Evolutionary conservation across 441 rosid genomes (phyloP), one percentile per base, ranked within the genome.

Genomic region (Jatropha podagrica): DNA sequence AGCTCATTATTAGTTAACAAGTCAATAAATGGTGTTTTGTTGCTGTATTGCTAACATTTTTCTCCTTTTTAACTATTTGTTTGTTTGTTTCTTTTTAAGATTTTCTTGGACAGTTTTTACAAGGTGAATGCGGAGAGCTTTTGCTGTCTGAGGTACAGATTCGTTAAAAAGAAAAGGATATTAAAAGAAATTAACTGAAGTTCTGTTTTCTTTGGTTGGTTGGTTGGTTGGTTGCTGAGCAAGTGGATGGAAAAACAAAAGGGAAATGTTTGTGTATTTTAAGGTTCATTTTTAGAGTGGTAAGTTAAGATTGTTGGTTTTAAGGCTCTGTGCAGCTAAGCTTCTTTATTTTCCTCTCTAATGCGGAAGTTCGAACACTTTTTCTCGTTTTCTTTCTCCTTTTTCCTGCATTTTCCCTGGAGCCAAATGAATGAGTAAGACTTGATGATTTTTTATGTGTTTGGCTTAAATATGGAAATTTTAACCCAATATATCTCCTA

Each of bases 351-450:
- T 69, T 11, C 65, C 15, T 14, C 23, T 6, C 20, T 38, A 10
- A 49, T 27, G 26, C 38, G 49, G n/a, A 14, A 42, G 13, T n/a
- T 44, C 3, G 14, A 12, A 10, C 13, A 11, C 15, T n/a, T 54
- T 51, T 56, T 62, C 15, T 41, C 14, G 18, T 49, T 38, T 63
- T 73, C 14, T 49, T 63, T 60, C 23, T 37, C 5, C 7, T 2
- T 46, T 71, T 52, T 27, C 65, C 32, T 54, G 32, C 80, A 61
- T 76, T 63, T 66, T 74, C 58, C 56, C 66, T 54, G 68, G n/a
- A 38, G 65, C 73, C 68, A 71, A 70, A 65, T 11, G 58, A 37
- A 13, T 51, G 20, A 38, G 46, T 8, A 52, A 20, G 61, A 54
- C 37, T 69, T 38, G 32, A 18, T 18, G 9, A 23, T 10, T 55